phyloP scores from a whole-genome alignment of 2,329 filamentous ascomycete genomes.

The Epichloe gansuensis region DNA sequence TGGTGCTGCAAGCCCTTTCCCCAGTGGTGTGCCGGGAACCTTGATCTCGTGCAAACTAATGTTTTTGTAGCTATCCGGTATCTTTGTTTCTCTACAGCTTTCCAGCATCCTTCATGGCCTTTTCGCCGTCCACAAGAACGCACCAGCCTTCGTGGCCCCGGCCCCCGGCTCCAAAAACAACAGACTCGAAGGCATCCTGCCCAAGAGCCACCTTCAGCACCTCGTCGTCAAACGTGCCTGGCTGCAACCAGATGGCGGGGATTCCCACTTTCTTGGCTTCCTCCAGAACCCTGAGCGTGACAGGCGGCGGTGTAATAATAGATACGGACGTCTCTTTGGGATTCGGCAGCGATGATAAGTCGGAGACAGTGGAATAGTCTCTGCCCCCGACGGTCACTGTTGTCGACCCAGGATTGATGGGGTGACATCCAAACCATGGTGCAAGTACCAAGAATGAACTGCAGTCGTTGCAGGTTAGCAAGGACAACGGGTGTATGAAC shows the following conservation, averaged over 20 bases:
- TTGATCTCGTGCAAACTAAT: too few species aligned
- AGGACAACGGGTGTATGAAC: background rate
- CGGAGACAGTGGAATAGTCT: conserved; percentile 51
- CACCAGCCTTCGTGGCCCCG: conserved; percentile 69
- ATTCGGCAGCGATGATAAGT: conserved; percentile 50
- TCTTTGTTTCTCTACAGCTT: conserved; percentile 28
- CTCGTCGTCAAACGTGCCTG: conserved; percentile 71
- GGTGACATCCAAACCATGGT: conserved; percentile 61
- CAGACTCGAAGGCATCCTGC: conserved; percentile 52
- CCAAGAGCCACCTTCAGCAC: conserved; percentile 56
- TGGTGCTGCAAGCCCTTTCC: too few species aligned
- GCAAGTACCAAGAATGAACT: conserved; percentile 87
- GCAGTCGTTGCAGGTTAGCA: conserved; percentile 4
- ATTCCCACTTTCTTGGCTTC: conserved; percentile 68
- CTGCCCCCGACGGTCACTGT: conserved; percentile 48
- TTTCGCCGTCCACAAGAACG: conserved; percentile 73
- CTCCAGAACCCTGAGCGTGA: conserved; percentile 61
- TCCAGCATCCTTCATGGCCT: conserved; percentile 42
- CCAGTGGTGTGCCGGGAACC: too few species aligned
- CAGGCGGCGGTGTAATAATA: conserved; percentile 73
- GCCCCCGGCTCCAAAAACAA: conserved; percentile 54
- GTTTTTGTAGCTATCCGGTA: too few species aligned
- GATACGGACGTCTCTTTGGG: conserved; percentile 65
- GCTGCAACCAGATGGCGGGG: conserved; percentile 76
- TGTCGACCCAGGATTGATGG: conserved; percentile 64